Evolutionary conservation across 2,329 filamentous ascomycete species (phyloP).

Genomic region (Kalaharituber pfeilii): DNA sequence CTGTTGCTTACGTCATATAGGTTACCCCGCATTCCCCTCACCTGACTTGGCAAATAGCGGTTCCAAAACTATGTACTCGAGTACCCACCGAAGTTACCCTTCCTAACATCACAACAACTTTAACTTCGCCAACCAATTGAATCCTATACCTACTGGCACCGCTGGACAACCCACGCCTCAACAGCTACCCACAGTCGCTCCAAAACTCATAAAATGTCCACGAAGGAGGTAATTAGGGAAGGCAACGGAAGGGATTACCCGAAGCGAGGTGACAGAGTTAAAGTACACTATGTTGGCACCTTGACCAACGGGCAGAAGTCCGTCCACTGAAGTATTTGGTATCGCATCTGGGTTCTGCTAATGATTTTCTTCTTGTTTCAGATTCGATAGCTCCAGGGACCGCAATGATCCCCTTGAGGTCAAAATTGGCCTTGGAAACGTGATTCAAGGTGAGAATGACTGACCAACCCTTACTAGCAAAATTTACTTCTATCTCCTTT

Average conservation of each 20-base stretch:
- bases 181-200: no score
- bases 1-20: no score
- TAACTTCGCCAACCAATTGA: no score
- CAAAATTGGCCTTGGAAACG: conserved; percentile 61
- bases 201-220: no score
- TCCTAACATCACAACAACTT: no score
- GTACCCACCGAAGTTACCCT: no score
- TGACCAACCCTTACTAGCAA: conserved; percentile 13
- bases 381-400: conserved; percentile 76
- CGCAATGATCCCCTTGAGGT: conserved; percentile 55
- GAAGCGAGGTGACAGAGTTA: conserved; percentile 50
- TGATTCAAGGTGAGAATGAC: conserved; percentile 57
- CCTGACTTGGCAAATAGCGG: no score
- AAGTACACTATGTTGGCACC: conserved; percentile 82
- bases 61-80: no score
- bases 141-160: no score
- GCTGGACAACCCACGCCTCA: no score
- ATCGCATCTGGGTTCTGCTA: conserved; percentile 6
- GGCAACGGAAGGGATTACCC: conserved; percentile 48
- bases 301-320: conserved; percentile 65
- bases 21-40: no score
- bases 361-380: conserved; percentile 27
- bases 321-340: conserved; percentile 25
- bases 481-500: no score
- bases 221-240: conserved; percentile 43